phyloP scores from a whole-genome alignment of 768 basidiomycete genomes.

The Boletus vermiculosoides region DNA sequence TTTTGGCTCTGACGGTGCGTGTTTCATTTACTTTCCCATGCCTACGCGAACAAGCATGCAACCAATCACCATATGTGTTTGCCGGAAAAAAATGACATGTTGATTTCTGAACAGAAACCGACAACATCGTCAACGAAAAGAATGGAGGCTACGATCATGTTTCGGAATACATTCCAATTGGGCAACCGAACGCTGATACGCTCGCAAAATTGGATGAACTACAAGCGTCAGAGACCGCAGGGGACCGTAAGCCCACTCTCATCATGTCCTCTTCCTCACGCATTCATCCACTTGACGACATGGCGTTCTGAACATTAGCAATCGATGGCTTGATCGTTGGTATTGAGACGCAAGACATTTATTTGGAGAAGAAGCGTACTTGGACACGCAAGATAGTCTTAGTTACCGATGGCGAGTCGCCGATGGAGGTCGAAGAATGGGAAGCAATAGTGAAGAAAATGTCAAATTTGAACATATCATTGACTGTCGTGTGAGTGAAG shows the following conservation, averaged over 20 bases:
- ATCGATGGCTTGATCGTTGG: conserved; percentile 87
- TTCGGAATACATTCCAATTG: conserved; percentile 66
- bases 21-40: background rate
- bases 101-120: conserved; percentile 46
- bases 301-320: conserved; percentile 42
- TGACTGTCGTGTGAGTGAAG: conserved; percentile 69
- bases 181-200: conserved; percentile 60
- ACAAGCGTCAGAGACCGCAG: conserved; percentile 50
- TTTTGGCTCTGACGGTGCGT: conserved; percentile 76
- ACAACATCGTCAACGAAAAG: conserved; percentile 59
- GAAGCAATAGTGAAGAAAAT: conserved; percentile 66
- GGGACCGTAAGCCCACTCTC: conserved; percentile 56
- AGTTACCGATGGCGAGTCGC: conserved; percentile 82
- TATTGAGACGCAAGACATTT: conserved; percentile 70
- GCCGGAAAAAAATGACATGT: background rate
- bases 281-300: background rate
- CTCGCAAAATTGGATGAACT: conserved; percentile 65
- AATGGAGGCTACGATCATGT: conserved; percentile 75
- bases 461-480: conserved; percentile 50
- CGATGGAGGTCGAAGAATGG: conserved; percentile 75
- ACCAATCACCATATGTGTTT: background rate
- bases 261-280: background rate
- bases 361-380: conserved; percentile 68
- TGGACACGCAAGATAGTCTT: conserved; percentile 86
- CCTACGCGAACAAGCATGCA: background rate